Base-by-base conservation (phyloP, 108 stramenopile species). In the Discostella stelligeroides region DNA sequence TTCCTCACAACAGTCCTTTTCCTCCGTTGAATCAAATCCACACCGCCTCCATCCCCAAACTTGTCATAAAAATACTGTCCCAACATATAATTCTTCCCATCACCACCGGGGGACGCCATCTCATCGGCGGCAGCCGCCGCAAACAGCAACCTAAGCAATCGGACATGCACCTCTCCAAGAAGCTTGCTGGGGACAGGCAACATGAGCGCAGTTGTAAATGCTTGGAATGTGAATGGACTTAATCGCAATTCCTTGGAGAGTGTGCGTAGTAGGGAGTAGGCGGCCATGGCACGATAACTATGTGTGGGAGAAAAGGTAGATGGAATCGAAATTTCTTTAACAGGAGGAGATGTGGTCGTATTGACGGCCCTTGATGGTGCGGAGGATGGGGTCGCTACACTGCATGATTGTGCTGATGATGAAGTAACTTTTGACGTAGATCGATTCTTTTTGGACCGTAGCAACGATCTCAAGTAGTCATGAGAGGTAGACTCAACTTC, bases 261-360 rank as follows among this genome's bases (percentile, higher is more conserved):
- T 0, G 92, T 94, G n/a, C 92, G 73, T 9, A 94, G 63, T n/a
- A 87, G 67, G 2, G 90, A 79, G 72, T 91, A 94, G 17, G 80
- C 75, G 11, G 89, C 87, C 60, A 86, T 23, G 7, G 92, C 82
- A n/a, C 90, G 87, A 38, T 75, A 82, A 65, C 66, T 60, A 47
- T 73, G 72, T 9, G 9, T 15, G 4, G 72, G 68, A 7, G 79
- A 34, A 49, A 80, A 73, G 14, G 54, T 46, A 1, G 67, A 39
- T 5, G 79, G 63, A 11, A 80, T 68, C 15, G 51, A 27, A 42
- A 80, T 72, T 10, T 41, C 27, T 63, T 72, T 80, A 13, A 34
- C 7, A 28, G 28, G 28, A 56, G n/a, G n/a, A n/a, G n/a, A n/a
- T n/a, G n/a, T n/a, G n/a, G n/a, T n/a, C n/a, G n/a, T n/a, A n/a